phyloP scores from a whole-genome alignment of 805 yeast species.

The Torulaspora gathmanii region DNA sequence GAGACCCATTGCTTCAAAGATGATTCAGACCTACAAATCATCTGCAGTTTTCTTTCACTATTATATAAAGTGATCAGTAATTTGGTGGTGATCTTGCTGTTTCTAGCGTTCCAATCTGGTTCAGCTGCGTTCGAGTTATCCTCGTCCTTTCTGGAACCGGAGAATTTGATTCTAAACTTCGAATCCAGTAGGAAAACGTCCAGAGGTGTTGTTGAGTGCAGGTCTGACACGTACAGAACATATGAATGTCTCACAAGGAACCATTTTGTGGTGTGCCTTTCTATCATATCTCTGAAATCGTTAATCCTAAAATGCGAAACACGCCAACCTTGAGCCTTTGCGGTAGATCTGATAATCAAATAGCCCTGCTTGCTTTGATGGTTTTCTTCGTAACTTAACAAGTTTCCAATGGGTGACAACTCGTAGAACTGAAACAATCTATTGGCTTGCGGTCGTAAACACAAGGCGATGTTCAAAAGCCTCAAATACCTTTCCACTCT shows the following conservation, averaged over 20 bases:
- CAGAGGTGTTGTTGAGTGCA: constrained; percentile 78
- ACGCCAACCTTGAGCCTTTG: constrained; percentile 91
- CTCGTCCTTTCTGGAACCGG: constrained; percentile 36
- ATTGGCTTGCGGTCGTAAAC: constrained; percentile 76
- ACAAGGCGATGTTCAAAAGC: constrained; percentile 51
- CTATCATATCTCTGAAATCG: constrained; percentile 81
- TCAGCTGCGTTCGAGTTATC: constrained; percentile 28
- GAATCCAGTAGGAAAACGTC: constrained; percentile 90
- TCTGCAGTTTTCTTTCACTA: constrained; percentile 69
- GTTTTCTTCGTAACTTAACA: constrained; percentile 75
- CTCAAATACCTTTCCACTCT: constrained; percentile 64
- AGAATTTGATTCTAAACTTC: constrained; percentile 53
- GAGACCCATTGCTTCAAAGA: constrained; percentile 70
- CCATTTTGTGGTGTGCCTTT: constrained; percentile 91
- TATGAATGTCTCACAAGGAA: constrained; percentile 79
- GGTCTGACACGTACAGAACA: constrained; percentile 77
- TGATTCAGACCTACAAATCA: constrained; percentile 61
- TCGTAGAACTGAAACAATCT: constrained; percentile 83
- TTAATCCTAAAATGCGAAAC: constrained; percentile 80
- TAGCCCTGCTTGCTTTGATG: constrained; percentile 88
- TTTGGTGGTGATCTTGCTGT: constrained; percentile 48
- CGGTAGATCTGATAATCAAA: constrained; percentile 71
- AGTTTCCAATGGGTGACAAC: constrained; percentile 79
- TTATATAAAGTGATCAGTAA: constrained; percentile 59
- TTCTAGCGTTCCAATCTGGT: constrained; percentile 21